Percentiles rank a stretch among this genome's conserved stretches.
Conservation (phyloP, 1,139 yeast genomes). For the Pichia sp. region DNA sequence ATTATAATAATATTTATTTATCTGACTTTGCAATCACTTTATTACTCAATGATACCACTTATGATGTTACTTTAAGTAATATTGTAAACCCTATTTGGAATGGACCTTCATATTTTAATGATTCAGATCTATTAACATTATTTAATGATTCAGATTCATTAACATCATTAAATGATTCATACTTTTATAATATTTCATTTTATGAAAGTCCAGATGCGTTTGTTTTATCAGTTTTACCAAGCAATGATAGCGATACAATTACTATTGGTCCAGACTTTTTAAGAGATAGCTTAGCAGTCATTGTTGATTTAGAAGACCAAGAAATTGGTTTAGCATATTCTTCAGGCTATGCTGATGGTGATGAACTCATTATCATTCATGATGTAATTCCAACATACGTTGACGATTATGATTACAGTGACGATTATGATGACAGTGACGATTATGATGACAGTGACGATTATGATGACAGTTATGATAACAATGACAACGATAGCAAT, state of each 20-base stretch:
- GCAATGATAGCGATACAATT: constrained; percentile 20
- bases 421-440: not conserved
- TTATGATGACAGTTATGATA: not conserved
- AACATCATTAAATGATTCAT: constrained; percentile 7
- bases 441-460: not conserved
- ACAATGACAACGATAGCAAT: no score
- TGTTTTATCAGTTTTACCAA: constrained; percentile 13
- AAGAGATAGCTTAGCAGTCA: constrained; percentile 58
- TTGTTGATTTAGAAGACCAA: constrained; percentile 60
- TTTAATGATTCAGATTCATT: constrained; percentile 7
- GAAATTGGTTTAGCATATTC: constrained; percentile 53
- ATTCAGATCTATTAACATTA: not conserved
- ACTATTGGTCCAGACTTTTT: constrained; percentile 64
- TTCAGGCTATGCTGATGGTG: not conserved
- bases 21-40: constrained; percentile 23
- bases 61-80: constrained; percentile 39
- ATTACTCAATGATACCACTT: constrained; percentile 43
- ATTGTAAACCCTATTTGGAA: constrained; percentile 28
- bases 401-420: no score
- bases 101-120: constrained; percentile 11
- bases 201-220: not conserved
- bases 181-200: not conserved
- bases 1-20: not conserved
- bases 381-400: not conserved
- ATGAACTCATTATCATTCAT: not conserved